Evolutionary conservation across 257 asterid genomes (phyloP).

Genomic region (Lithospermum erythrorhizon): DNA sequence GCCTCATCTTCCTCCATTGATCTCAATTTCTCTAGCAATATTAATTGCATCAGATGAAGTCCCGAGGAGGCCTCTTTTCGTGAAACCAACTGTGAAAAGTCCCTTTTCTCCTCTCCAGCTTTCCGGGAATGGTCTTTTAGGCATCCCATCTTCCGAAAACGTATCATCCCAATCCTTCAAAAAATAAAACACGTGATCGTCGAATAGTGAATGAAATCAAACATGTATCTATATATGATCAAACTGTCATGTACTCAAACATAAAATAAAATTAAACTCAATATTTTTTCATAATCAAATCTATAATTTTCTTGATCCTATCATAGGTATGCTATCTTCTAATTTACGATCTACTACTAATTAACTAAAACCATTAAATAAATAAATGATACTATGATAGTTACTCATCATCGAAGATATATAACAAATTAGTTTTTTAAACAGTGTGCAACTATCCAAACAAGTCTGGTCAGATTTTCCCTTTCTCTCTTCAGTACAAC

Average conservation of each 20-base stretch:
- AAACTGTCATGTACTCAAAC: too few species aligned
- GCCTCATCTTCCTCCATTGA: conserved; percentile 35
- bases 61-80: conserved; percentile 77
- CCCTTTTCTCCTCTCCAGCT: conserved; percentile 90
- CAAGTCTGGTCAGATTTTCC: conserved; percentile 70
- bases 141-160: conserved; percentile 76
- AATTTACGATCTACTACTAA: background rate
- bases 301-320: too few species aligned
- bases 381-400: conserved; percentile 33
- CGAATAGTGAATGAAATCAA: too few species aligned
- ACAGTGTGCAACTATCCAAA: conserved; percentile 41
- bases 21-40: conserved; percentile 46
- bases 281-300: too few species aligned
- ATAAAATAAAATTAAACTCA: too few species aligned
- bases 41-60: conserved; percentile 61
- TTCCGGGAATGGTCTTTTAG: conserved; percentile 60
- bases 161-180: conserved; percentile 48
- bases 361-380: too few species aligned
- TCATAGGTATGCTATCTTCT: too few species aligned
- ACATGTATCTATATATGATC: too few species aligned
- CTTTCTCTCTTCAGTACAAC: conserved; percentile 29
- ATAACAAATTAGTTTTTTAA: conserved; percentile 16
- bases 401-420: conserved; percentile 37
- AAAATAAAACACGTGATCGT: too few species aligned
- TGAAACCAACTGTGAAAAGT: conserved; percentile 76